Evolutionary conservation across 495 filamentous ascomycete genomes (phyloP).

Genomic region (Penicillium paxilli): DNA sequence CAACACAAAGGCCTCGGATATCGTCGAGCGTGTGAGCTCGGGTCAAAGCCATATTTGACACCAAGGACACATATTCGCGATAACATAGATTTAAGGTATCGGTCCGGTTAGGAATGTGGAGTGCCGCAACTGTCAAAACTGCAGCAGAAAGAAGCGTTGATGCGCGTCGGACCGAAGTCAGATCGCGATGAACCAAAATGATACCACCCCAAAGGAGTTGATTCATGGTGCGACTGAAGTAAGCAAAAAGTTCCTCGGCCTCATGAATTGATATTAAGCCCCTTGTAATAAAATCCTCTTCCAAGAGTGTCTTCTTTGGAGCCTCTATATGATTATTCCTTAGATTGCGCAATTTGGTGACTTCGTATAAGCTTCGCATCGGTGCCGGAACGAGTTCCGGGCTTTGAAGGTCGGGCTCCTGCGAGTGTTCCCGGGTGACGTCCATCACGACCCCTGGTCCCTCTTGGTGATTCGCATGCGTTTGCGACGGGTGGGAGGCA

Average conservation of each 20-base stretch:
- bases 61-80: slow-evolving; percentile 50
- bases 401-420: slow-evolving; percentile 49
- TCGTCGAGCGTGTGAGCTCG: slow-evolving; percentile 52
- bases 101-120: slow-evolving; percentile 52
- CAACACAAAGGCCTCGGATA: slow-evolving; percentile 52
- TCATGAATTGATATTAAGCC: slow-evolving; percentile 49
- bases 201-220: slow-evolving; percentile 59
- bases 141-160: slow-evolving; percentile 52
- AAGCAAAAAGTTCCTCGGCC: slow-evolving; percentile 51
- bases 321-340: slow-evolving; percentile 45
- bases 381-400: slow-evolving; percentile 53
- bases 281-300: slow-evolving; percentile 54
- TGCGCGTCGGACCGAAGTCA: slow-evolving; percentile 49
- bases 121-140: slow-evolving; percentile 52
- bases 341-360: slow-evolving; percentile 56
- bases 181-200: slow-evolving; percentile 49
- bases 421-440: slow-evolving; percentile 52
- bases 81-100: slow-evolving; percentile 52
- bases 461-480: slow-evolving; percentile 26
- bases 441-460: slow-evolving; percentile 38
- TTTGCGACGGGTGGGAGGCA: slow-evolving; percentile 16
- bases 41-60: slow-evolving; percentile 53
- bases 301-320: slow-evolving; percentile 46
- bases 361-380: slow-evolving; percentile 61
- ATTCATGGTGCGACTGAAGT: slow-evolving; percentile 55